Evolutionary conservation across 495 filamentous ascomycete species (phyloP).

Genomic region (Neurospora hispaniola): DNA sequence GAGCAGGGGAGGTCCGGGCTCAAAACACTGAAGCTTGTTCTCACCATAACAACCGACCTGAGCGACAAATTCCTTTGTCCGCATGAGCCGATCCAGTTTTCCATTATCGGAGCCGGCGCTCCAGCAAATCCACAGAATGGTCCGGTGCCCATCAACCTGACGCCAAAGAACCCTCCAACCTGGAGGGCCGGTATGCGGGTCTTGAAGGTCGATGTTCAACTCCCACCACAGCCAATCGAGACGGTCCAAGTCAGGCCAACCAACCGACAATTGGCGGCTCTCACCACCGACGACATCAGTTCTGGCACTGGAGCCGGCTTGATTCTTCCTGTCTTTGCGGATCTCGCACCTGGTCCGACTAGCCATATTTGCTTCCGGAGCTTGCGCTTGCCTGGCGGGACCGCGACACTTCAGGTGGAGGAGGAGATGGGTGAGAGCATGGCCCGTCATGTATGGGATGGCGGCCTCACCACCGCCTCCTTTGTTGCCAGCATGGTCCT

Average conservation of each 20-base stretch:
- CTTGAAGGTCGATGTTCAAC: conserved; percentile 26
- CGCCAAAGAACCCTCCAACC: conserved; percentile 5
- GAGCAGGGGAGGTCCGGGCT: conserved; percentile 21
- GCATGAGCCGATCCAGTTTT: conserved; percentile 48
- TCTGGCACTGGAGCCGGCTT: conserved; percentile 15
- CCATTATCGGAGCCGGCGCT: conserved; percentile 34
- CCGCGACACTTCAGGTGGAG: conserved; percentile 41
- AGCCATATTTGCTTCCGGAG: conserved; percentile 26
- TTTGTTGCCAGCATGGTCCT: conserved; percentile 27
- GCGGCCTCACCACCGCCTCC: conserved; percentile 28
- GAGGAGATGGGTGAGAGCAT: conserved; percentile 96
- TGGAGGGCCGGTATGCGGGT: conserved; percentile 34
- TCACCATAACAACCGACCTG: conserved; percentile 85
- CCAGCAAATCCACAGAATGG: conserved; percentile 35
- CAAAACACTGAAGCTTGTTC: conserved; percentile 30
- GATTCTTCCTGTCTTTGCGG: conserved; percentile 28
- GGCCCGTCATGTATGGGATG: conserved; percentile 87
- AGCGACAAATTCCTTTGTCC: conserved; percentile 72
- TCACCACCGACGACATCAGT: conserved; percentile 22
- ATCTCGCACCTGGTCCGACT: conserved; percentile 11
- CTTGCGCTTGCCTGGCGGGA: conserved; percentile 22
- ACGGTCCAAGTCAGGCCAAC: conserved; percentile 28
- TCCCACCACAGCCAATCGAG: conserved; percentile 19
- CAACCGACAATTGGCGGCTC: conserved; percentile 15
- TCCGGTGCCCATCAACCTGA: conserved; percentile 21